Percentiles rank a stretch among this genome's conserved stretches.
Evolutionary conservation across 116 monocot species (phyloP).

Genomic region (Thalassia testudinum): DNA sequence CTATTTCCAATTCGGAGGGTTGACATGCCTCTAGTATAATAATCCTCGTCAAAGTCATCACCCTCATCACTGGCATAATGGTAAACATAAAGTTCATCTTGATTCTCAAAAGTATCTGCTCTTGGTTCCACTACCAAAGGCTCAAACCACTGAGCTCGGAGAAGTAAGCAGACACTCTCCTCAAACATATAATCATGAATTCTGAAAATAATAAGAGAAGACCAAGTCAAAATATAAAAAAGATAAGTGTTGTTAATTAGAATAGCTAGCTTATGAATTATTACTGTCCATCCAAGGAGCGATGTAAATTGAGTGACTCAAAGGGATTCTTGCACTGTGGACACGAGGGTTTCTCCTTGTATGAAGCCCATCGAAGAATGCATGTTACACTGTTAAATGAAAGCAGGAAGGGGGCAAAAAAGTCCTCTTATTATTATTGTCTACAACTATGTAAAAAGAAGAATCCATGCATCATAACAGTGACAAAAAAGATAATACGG

Average conservation of each 20-base stretch:
- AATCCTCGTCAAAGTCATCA: constrained; percentile 35
- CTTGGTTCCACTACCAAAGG: constrained; percentile 25
- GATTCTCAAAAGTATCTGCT: neutral
- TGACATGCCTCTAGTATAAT: constrained; percentile 22
- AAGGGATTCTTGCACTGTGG: constrained; percentile 88
- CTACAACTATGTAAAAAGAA: too few species aligned
- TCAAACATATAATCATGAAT: constrained; percentile 83
- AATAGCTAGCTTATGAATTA: constrained; percentile 18
- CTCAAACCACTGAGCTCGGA: constrained; percentile 71
- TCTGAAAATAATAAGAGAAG: constrained; percentile 18
- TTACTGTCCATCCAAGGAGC: constrained; percentile 87
- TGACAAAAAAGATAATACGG: too few species aligned
- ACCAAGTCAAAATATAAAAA: neutral
- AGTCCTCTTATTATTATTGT: too few species aligned
- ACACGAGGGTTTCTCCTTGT: constrained; percentile 43
- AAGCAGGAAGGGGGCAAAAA: too few species aligned
- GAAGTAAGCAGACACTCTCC: constrained; percentile 83
- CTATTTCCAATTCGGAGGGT: constrained; percentile 70
- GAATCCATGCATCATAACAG: too few species aligned
- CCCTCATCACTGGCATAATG: constrained; percentile 31
- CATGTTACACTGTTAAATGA: constrained; percentile 53
- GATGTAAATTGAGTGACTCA: constrained; percentile 50
- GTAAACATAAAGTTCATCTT: constrained; percentile 18
- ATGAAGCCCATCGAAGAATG: constrained; percentile 82
- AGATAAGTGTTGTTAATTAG: neutral